A percentile compares a stretch with the other conserved stretches of the same genome.
phyloP scores from a whole-genome alignment of 768 basidiomycete species.

The Podaxis sp. region DNA sequence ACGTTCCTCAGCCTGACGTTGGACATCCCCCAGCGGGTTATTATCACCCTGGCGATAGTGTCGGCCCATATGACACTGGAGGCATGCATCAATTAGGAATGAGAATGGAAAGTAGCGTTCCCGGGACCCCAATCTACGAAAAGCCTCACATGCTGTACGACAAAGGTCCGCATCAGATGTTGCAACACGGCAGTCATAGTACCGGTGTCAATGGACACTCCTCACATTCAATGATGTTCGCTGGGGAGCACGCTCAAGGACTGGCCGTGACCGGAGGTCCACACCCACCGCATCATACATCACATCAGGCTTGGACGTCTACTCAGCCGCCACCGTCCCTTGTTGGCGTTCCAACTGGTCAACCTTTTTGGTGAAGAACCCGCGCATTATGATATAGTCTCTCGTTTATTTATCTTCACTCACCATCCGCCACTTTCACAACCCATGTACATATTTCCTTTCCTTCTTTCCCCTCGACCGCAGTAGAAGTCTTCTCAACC shows the following conservation, averaged over 20 bases:
- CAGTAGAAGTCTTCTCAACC: neutral
- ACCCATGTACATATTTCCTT: neutral
- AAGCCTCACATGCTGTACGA: constrained; percentile 10
- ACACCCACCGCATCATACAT: constrained; percentile 3
- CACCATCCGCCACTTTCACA: neutral
- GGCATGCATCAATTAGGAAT: constrained; percentile 4
- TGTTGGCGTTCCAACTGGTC: constrained; percentile 10
- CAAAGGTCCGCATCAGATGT: constrained; percentile 4
- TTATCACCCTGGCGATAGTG: neutral
- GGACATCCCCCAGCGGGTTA: constrained; percentile 5
- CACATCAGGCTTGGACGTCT: constrained; percentile 12
- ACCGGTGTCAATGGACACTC: neutral
- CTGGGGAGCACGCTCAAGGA: constrained; percentile 3
- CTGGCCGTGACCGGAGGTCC: neutral
- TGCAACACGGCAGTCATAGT: constrained; percentile 11
- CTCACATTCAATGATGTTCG: constrained; percentile 4
- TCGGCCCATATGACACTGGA: constrained; percentile 2
- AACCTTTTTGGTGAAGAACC: constrained; percentile 10
- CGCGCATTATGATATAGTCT: neutral
- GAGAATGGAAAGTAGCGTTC: constrained; percentile 10
- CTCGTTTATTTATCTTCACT: neutral
- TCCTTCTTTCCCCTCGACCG: neutral
- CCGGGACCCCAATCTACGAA: constrained; percentile 13
- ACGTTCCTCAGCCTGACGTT: neutral
- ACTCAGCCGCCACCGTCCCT: constrained; percentile 7